A percentile compares a stretch with the other conserved stretches of the same genome.
Evolutionary conservation across 1,284 basidiomycete species (phyloP).

Genomic region (Baeospora myosura): DNA sequence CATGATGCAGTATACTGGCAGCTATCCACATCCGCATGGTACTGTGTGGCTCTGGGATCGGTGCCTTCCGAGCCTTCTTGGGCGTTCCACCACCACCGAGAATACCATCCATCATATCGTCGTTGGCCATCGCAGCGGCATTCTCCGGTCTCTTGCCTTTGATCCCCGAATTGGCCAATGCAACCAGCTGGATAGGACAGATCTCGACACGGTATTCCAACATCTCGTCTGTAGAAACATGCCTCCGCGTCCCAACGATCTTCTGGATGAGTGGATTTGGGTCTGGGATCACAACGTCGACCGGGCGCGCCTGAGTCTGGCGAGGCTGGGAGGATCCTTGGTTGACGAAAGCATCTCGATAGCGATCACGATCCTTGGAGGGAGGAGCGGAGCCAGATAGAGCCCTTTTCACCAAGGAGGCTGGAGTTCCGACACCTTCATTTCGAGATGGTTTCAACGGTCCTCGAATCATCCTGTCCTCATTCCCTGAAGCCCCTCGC

Average conservation of each 20-base stretch:
- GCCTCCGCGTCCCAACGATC: conserved; percentile 26
- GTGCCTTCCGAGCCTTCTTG: too few species aligned
- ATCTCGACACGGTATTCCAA: conserved; percentile 38
- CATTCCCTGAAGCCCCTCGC: conserved; percentile 15
- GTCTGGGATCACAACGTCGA: conserved; percentile 14
- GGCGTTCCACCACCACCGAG: too few species aligned
- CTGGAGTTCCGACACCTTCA: conserved; percentile 29
- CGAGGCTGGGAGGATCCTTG: conserved; percentile 13
- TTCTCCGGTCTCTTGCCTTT: conserved; percentile 27
- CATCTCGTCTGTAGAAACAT: conserved; percentile 34
- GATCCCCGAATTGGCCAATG: conserved; percentile 30
- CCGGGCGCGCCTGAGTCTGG: background rate
- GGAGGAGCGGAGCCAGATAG: too few species aligned
- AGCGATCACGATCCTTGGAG: too few species aligned
- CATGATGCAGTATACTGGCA: conserved; percentile 37
- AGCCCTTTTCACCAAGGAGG: conserved; percentile 24
- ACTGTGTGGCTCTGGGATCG: conserved; percentile 21
- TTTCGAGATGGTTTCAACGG: conserved; percentile 13
- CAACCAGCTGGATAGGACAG: conserved; percentile 31
- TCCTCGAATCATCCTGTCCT: conserved; percentile 14
- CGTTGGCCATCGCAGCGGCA: conserved; percentile 14
- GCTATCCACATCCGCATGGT: conserved; percentile 33
- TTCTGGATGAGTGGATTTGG: conserved; percentile 25
- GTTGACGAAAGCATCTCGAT: conserved; percentile 29
- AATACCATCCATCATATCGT: too few species aligned